A percentile compares a stretch with the other conserved stretches of the same genome.
Conservation (phyloP, 768 basidiomycete genomes). For the Trametes punicea region DNA sequence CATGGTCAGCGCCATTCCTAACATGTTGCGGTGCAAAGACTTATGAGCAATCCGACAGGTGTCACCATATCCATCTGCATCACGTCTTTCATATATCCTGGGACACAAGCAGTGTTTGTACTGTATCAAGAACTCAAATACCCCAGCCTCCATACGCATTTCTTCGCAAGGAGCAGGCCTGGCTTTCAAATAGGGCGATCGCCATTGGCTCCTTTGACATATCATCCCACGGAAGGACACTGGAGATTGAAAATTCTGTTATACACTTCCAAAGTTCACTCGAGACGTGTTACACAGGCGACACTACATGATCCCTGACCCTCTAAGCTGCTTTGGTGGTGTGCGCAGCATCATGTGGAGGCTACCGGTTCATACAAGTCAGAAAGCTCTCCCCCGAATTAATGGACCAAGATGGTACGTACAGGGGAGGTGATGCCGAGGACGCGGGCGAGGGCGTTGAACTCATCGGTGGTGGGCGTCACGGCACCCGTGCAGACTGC, state of each 20-base stretch:
- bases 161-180: no score
- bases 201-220: background rate
- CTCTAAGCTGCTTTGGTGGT: conserved; percentile 12
- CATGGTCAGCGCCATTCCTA: no score
- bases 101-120: no score
- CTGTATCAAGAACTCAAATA: no score
- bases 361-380: conserved; percentile 12
- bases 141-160: no score
- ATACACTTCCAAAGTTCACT: conserved; percentile 16
- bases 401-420: background rate
- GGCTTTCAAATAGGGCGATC: no score
- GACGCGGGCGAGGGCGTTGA: conserved; percentile 28
- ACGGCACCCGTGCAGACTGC: conserved; percentile 28
- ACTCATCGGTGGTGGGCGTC: conserved; percentile 26
- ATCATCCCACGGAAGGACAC: background rate
- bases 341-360: conserved; percentile 30
- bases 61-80: no score
- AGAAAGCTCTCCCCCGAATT: background rate
- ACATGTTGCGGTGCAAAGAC: no score
- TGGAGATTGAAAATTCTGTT: background rate
- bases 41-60: no score
- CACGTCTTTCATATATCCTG: no score
- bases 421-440: conserved; percentile 28
- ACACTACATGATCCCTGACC: background rate
- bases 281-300: conserved; percentile 6